Evolutionary conservation across 306 rosid species (phyloP), one percentile per base, ranked within the genome.

Genomic region (Casuarina glauca): DNA sequence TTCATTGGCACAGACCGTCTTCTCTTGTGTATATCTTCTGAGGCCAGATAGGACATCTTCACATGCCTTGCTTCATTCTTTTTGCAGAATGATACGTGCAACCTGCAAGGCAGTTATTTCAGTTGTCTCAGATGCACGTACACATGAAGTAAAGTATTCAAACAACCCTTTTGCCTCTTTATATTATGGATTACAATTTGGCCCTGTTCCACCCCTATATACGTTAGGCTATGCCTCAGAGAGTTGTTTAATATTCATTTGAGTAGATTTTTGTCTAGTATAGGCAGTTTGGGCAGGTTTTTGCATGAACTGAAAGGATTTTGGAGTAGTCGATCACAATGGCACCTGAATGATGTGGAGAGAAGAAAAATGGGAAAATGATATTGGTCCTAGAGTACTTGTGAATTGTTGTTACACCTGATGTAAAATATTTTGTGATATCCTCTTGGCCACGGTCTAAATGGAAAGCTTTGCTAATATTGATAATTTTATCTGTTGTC

Each of bases 101-200:
- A 91, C 98, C 80, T 95, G 97, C 89, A 90, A 92, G 80, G 87
- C 91, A 17, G 89, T 89, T 75, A 86, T 92, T 78, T 90, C 90
- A 8, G 97, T 82, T 82, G 98, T 93, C 78, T 88, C 97, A 0
- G 89, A 95, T 78, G 86, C 98, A 57, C 95, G 98, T n/a, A 92
- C 98, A 81, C 97, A 95, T 88, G 98, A 95, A 95, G 98, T 95
- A 95, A 90, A 81, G 96, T 92, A 95, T 79, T 95, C 87, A 91
- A 86, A 80, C 90, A 74, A 75, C 81, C 81, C 90, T 84, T 60
- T 58, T 72, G 32, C 76, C 80, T 78, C 58, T 7, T 67, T 13
- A 67, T 67, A 61, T 51, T 43, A 53, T 44, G 12, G 9, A 43
- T 11, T 45, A 50, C 53, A 15, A 58, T 75, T 54, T 51, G 75